A percentile compares a stretch with the other conserved stretches of the same genome.
These are phyloP conservation scores for Mucor racemosus DNA, from an alignment of 371 early-diverging fungal species.

Conservation along the genomic window DNA sequence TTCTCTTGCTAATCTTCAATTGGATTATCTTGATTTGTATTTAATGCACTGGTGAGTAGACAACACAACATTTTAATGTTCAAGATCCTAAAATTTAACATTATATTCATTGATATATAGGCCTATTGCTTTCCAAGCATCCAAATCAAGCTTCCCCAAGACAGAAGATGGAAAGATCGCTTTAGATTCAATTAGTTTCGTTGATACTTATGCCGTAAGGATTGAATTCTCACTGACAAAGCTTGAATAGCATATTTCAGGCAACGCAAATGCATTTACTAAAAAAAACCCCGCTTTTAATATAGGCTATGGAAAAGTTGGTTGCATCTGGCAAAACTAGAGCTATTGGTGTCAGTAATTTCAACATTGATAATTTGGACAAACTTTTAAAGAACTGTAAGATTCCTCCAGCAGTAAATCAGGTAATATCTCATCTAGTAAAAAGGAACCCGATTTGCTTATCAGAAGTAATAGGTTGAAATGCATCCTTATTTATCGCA, in stretches of 20 bases:
- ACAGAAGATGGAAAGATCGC: slow-evolving; percentile 35
- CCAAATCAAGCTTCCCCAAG: slow-evolving; percentile 28
- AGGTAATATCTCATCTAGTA: slow-evolving; percentile 43
- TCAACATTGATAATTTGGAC: slow-evolving; percentile 54
- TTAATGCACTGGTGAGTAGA: slow-evolving; percentile 57
- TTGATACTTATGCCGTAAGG: slow-evolving; percentile 55
- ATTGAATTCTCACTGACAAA: slow-evolving; percentile 20
- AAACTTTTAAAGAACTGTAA: slow-evolving; percentile 51
- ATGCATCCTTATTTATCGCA: slow-evolving; percentile 90
- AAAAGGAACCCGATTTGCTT: not conserved
- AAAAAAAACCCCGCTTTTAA: slow-evolving; percentile 11
- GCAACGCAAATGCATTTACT: slow-evolving; percentile 24
- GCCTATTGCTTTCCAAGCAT: slow-evolving; percentile 41
- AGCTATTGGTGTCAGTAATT: slow-evolving; percentile 72
- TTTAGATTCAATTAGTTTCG: slow-evolving; percentile 30
- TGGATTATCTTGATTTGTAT: slow-evolving; percentile 78
- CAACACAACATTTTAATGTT: not conserved
- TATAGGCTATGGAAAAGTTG: slow-evolving; percentile 63
- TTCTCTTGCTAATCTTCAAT: slow-evolving; percentile 59
- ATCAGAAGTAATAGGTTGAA: slow-evolving; percentile 60
- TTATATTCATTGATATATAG: slow-evolving; percentile 12
- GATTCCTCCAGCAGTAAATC: slow-evolving; percentile 68
- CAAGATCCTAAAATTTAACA: not conserved
- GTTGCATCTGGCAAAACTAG: slow-evolving; percentile 54
- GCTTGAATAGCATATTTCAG: slow-evolving; percentile 8